These are phyloP conservation scores for Phanerodontia chrysosporium DNA, from an alignment of 768 basidiomycete species.

Conservation along the genomic window DNA sequence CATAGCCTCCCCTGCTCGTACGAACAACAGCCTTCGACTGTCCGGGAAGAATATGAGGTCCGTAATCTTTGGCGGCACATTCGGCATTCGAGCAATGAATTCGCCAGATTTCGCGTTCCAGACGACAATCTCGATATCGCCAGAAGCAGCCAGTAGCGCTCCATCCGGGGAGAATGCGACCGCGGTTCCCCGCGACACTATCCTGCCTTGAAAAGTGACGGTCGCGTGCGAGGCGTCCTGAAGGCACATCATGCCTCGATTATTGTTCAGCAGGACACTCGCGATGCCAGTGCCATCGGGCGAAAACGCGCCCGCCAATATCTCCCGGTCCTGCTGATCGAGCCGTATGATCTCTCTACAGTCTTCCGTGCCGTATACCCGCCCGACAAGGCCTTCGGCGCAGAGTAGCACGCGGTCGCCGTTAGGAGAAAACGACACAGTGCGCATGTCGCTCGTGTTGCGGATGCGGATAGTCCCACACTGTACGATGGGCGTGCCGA, in stretches of 20 bases:
- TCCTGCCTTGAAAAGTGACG: background rate
- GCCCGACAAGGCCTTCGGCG: background rate
- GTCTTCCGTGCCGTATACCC: background rate
- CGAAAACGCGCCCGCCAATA: background rate
- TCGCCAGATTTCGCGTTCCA: background rate
- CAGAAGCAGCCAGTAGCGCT: background rate
- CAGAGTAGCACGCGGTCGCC: background rate
- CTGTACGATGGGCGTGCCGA: background rate
- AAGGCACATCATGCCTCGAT: background rate
- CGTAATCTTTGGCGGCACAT: background rate
- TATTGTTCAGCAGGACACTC: background rate
- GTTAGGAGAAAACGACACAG: background rate
- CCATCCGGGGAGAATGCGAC: background rate
- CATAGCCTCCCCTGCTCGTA: background rate
- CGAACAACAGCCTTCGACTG: constrained; percentile 7
- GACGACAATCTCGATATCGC: background rate
- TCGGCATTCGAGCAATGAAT: background rate
- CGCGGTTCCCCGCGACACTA: background rate
- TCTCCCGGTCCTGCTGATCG: background rate
- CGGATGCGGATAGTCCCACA: background rate
- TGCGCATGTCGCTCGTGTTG: background rate
- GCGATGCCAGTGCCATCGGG: background rate
- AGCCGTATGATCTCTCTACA: background rate
- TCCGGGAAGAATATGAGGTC: constrained; percentile 10
- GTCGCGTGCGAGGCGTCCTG: background rate